Evolutionary conservation across 352 stramenopile species (phyloP), one percentile per base, ranked within the genome.

Genomic region (Globisporangium recalcitrans): DNA sequence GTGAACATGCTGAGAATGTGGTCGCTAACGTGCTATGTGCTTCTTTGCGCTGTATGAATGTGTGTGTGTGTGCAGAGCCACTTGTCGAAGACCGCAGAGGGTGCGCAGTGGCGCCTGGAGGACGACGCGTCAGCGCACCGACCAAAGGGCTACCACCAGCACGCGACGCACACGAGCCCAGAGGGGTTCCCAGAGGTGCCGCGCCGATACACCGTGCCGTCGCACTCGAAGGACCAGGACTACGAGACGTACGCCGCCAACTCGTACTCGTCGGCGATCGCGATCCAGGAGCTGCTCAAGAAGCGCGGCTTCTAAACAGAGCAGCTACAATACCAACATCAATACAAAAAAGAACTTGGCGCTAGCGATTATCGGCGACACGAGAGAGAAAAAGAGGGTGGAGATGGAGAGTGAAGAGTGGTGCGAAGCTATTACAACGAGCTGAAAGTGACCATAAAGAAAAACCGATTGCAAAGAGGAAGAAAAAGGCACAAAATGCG

Each of bases 191-290:
- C 82, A 38, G 80, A 95, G 65, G 71, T 95, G 14, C 83, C 85
- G 31, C 85, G 85, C 36, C 85, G 87, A 73, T 95, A 87, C 72
- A 77, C 75, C 27, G 64, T 79, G 54, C 73, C 78, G n/a, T 73
- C 82, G 64, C 85, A 95, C 76, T 84, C 78, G 34, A 70, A 76
- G 22, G 77, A 80, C 14, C 79, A 71, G 58, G 80, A 93, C 71
- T 95, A 70, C 61, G 81, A 74, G 52, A 91, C 81, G 49, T 93
- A 95, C 72, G 80, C 77, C 32, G 85, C 83, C 67, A 95, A 95
- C 74, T 95, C 85, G 74, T 92, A 92, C 78, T 74, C 81, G 66
- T 86, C 85, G 63, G 82, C 81, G 13, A 95, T 95, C 64, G 85
- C 83, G 36, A 78, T 95, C 64, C 75, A 87, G 55, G 82, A 95